Base-by-base conservation (phyloP, 495 filamentous ascomycete species). In the Tuber borchii region DNA sequence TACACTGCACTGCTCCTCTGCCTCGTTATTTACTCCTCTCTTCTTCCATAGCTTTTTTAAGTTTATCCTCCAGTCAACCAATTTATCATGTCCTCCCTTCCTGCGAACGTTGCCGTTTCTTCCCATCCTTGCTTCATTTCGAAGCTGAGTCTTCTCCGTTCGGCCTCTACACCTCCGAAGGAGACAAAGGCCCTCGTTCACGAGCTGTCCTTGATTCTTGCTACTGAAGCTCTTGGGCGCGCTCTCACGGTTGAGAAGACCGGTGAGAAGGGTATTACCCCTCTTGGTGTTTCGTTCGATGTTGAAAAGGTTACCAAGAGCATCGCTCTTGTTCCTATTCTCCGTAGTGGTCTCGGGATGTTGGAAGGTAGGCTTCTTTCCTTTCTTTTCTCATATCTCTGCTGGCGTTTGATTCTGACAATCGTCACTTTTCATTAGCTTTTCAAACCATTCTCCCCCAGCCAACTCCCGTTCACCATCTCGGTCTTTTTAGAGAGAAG, bases 401-500 rank as follows among this genome's bases (percentile, higher is more conserved):
- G 51, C 51, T 16, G 34, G 46, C 46, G 46, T 3, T 12, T 26
- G 22, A 8, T 61, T 61, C 26, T 65, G 26, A 65, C 14, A 71
- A 39, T 34, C 8, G 31, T 46, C 10, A 5, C 17, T 14, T n/a
- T 61, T 20, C 19, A 70, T 34, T 75, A 93, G 94, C 94, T 3
- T 84, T 97, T 43, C 90, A 93, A 86, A 90, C 89, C 76, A 87
- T 98, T 80, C 92, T 98, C 74, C 95, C 95, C 5, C 83, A 84
- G 71, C 87, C 94, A 4, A 92, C 93, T 46, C 91, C 94, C 22
- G 89, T 98, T 78, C 93, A 98, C 85, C 95, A 98, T 84, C 90
- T 98, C 37, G 95, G 95, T 69, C 90, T 98, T 76, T 98, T 92
- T 86, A 92, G 95, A 80, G 95, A 97, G 82, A 91, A 90, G 44